Base-by-base conservation (phyloP, 192 early-diverging fungal species). In the Coemansia sp. region DNA sequence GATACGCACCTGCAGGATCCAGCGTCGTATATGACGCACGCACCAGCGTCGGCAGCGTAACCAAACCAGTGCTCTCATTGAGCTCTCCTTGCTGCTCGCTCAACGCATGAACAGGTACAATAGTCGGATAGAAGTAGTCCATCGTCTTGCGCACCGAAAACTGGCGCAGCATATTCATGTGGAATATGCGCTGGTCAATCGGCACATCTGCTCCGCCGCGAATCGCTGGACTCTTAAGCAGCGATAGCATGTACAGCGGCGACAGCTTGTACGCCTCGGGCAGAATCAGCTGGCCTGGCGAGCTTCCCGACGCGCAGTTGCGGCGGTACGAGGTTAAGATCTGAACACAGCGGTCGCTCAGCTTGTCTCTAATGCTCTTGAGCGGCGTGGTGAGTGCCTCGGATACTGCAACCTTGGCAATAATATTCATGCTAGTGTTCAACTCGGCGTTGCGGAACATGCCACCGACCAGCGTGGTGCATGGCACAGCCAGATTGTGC, bases 241-340 rank as follows among this genome's bases (percentile, higher is more conserved):
- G 68, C 22, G 91, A 73, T 44, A 97, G 83, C 1, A 86, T 84
- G 73, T 92, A 96, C 23, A 98, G 82, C 12, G 97, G 96, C 47
- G 91, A 88, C 42, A 96, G 82, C 74, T 99, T 99, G 82, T 90
- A 95, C 0, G 94, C 88, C 72, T 99, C 97, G 21, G 97, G 96
- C 50, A 99, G 77, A 60, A 99, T 98, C 17, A 99, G 83, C 82
- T 96, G 97, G 25, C 93, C 95, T 2, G 96, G 89, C 10, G 93
- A 85, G 21, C 91, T 94, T 19, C 88, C 86, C 2, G 89, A 83
- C 6, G 95, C 95, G 69, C 92, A 95, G 66, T 96, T 86, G 67
- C 90, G 93, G 53, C 97, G 89, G 65, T 99, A 99, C 2, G 94
- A 81, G 5, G 91, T 83, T 54, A 98, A 71, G 38, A 98, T 87